A percentile compares a stretch with the other conserved stretches of the same genome.
Conservation (phyloP, 495 filamentous ascomycete genomes). For the Xanthoparmelia taractica region DNA sequence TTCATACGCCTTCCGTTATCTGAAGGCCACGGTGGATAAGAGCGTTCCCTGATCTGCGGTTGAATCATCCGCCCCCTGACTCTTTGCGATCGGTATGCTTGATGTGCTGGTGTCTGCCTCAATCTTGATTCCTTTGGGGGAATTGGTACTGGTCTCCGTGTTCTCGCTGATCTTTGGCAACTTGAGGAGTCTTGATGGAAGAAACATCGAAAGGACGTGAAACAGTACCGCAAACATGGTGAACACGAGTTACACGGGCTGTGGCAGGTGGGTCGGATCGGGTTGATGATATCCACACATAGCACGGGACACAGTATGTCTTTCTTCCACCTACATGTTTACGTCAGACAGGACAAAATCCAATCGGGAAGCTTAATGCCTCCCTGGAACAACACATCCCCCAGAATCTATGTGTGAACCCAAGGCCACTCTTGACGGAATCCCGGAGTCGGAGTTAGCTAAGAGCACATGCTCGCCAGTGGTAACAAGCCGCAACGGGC, state of each 20-base stretch:
- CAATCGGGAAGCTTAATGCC: neutral
- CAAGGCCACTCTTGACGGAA: neutral
- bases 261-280: neutral
- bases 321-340: neutral
- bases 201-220: neutral
- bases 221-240: neutral
- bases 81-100: neutral
- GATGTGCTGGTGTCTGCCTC: neutral
- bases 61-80: neutral
- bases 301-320: neutral
- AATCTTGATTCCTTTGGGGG: neutral
- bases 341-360: neutral
- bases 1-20: too few relatives aligned
- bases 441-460: neutral
- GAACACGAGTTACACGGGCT: neutral
- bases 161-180: conserved; percentile 4
- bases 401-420: neutral
- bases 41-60: neutral
- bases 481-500: neutral
- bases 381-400: neutral
- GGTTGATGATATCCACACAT: neutral
- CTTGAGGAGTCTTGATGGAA: conserved; percentile 3
- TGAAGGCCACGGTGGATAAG: neutral
- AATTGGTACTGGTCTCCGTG: neutral
- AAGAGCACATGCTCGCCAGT: neutral